Conservation (phyloP, 2,329 filamentous ascomycete species). For the Botrytis tulipae region DNA sequence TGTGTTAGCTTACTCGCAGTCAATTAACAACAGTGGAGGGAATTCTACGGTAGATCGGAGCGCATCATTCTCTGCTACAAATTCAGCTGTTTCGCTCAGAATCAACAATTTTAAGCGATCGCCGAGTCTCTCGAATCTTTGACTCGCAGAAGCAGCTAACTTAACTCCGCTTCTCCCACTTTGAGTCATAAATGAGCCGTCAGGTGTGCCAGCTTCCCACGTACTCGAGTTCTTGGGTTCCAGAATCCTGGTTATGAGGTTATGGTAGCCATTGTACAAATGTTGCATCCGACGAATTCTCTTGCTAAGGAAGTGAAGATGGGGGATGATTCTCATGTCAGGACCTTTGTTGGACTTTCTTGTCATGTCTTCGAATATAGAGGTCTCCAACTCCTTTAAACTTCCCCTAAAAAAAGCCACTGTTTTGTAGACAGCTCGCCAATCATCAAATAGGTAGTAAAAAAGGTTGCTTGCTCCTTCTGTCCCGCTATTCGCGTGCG, state of each 20-base stretch:
- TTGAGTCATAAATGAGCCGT: conserved; percentile 2
- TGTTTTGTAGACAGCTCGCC: conserved; percentile 57
- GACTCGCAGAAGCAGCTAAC: conserved; percentile 48
- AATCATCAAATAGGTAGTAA: conserved; percentile 68
- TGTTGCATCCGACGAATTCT: conserved; percentile 60
- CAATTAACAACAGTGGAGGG: not conserved
- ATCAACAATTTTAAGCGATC: conserved; percentile 61
- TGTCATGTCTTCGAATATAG: conserved; percentile 36
- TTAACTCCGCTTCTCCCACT: conserved; percentile 31
- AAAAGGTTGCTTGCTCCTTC: conserved; percentile 61
- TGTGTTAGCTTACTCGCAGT: conserved; percentile 20
- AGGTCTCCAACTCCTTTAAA: conserved; percentile 46
- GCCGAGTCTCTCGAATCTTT: conserved; percentile 57
- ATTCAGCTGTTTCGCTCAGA: conserved; percentile 59
- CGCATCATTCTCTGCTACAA: conserved; percentile 67
- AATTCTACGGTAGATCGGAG: conserved; percentile 55
- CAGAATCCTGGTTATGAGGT: conserved; percentile 58
- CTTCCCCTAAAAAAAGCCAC: conserved; percentile 48
- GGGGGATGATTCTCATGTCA: conserved; percentile 54
- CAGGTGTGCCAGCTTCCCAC: conserved; percentile 41
- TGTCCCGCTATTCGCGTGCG: conserved; percentile 33
- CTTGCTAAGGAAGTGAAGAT: conserved; percentile 58
- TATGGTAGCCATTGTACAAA: conserved; percentile 59
- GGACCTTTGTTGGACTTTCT: conserved; percentile 41
- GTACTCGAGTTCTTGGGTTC: conserved; percentile 36